Base-by-base conservation (phyloP, 257 asterid species). In the Echium plantagineum region DNA sequence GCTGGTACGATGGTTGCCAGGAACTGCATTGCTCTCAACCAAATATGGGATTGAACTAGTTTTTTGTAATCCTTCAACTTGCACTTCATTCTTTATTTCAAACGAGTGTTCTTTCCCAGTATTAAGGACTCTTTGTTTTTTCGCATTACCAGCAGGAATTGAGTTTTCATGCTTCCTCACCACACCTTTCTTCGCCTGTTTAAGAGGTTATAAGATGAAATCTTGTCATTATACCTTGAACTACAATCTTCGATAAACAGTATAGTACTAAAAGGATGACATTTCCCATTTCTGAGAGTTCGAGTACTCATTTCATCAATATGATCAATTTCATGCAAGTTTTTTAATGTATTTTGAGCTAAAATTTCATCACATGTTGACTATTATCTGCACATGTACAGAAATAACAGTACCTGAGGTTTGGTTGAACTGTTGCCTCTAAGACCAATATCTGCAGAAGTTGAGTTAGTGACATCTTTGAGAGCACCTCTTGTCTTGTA, bases 401-500 rank as follows among this genome's bases (percentile, higher is more conserved):
- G 18, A 31, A 62, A 49, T 47, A 47, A 51, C 24, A 63, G 63
- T 70, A 83, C 98, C 89, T 78, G 94, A 53, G 60, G 46, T 74
- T 66, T 81, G 64, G 80, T 58, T 60, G 77, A 84, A 46, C 62
- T 70, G 24, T 68, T 75, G 83, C 84, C 74, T 73, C 76, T 82
- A 42, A 59, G 62, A 66, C 67, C 68, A 61, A 85, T 69, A 47
- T 69, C 81, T 47, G 70, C 79, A 72, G 89, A 80, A 20, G 64
- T 69, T 66, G 80, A 66, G 68, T 91, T 88, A 56, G 94, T 85
- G 62, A 91, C 87, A 81, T 91, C 96, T 74, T 79, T 80, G 55
- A 91, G 95, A 66, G 80, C 90, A 38, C 85, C 87, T 72, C 90
- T 79, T 74, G 71, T 84, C 89, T 91, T 91, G 46, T 46, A 79